Evolutionary conservation across 2,329 filamentous ascomycete species (phyloP).

Genomic region (Trichoderma pleuroti): DNA sequence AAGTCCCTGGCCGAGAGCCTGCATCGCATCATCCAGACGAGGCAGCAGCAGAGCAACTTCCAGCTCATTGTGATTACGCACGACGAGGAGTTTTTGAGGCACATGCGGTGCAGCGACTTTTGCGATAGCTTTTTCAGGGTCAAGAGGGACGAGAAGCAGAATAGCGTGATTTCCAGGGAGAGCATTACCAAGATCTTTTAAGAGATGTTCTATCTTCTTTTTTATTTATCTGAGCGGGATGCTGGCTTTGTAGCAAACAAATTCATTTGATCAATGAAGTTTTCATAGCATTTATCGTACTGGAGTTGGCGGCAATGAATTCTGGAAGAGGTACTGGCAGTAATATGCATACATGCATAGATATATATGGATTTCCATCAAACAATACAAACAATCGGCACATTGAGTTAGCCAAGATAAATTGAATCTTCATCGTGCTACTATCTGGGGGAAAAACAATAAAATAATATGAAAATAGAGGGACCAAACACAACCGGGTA

Average conservation of each 20-base stretch:
- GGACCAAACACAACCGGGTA: slow-evolving; percentile 30
- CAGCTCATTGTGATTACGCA: slow-evolving; percentile 98
- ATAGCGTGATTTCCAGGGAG: slow-evolving; percentile 77
- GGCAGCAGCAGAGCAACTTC: slow-evolving; percentile 87
- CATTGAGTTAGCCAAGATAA: neutral
- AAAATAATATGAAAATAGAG: neutral
- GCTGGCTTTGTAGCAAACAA: neutral
- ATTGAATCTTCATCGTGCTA: neutral
- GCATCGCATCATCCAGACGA: slow-evolving; percentile 79
- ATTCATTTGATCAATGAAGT: neutral
- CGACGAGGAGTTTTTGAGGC: slow-evolving; percentile 89
- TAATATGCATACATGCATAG: neutral
- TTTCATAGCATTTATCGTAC: neutral
- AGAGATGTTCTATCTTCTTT: neutral
- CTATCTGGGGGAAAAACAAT: neutral
- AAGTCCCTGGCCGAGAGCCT: slow-evolving; percentile 79
- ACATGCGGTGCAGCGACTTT: slow-evolving; percentile 93
- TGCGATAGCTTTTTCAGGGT: slow-evolving; percentile 90
- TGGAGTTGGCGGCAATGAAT: neutral
- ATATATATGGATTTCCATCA: neutral
- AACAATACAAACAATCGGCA: neutral
- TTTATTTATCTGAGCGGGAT: neutral
- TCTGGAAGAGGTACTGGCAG: neutral
- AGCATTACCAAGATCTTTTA: slow-evolving; percentile 51
- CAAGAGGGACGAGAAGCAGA: slow-evolving; percentile 76